phyloP scores from a whole-genome alignment of 225 moss, liverwort and hornwort species.

The Sphagnum contortum region DNA sequence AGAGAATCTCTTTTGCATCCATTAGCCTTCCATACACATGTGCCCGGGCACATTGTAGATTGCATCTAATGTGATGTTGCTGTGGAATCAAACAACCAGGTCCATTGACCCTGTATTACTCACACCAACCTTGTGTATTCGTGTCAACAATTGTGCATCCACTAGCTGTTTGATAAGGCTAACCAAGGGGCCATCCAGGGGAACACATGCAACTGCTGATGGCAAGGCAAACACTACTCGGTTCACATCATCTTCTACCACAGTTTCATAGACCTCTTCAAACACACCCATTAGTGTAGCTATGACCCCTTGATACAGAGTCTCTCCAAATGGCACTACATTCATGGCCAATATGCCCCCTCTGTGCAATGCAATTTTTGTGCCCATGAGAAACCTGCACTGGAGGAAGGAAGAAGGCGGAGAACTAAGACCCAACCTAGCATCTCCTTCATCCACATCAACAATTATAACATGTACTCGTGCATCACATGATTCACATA shows the following conservation, averaged over 20 bases:
- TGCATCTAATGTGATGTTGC: too few species aligned
- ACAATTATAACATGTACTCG: slow-evolving; percentile 71
- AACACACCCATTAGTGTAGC: slow-evolving; percentile 45
- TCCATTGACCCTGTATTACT: too few species aligned
- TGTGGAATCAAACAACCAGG: too few species aligned
- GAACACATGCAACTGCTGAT: slow-evolving; percentile 4
- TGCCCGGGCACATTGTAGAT: too few species aligned
- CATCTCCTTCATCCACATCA: slow-evolving; percentile 82
- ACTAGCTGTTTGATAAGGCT: slow-evolving; percentile 22
- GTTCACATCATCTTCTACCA: slow-evolving; percentile 51
- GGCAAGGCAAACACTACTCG: slow-evolving; percentile 75
- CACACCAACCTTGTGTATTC: slow-evolving; percentile 17
- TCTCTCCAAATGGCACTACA: slow-evolving; percentile 51
- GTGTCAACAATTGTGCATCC: slow-evolving; percentile 28
- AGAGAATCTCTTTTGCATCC: too few species aligned
- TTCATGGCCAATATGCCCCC: slow-evolving; percentile 86
- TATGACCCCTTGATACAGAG: slow-evolving; percentile 32
- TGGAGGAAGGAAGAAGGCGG: slow-evolving; percentile 67
- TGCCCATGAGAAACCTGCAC: slow-evolving; percentile 47
- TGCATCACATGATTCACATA: slow-evolving; percentile 15
- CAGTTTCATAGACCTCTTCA: slow-evolving; percentile 61
- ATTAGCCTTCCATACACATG: too few species aligned
- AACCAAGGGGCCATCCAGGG: slow-evolving; percentile 23
- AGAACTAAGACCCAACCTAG: slow-evolving; percentile 61
- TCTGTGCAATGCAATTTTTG: slow-evolving; percentile 36